Evolutionary conservation across 768 basidiomycete species (phyloP).

Genomic region (Amanita brunnescens): DNA sequence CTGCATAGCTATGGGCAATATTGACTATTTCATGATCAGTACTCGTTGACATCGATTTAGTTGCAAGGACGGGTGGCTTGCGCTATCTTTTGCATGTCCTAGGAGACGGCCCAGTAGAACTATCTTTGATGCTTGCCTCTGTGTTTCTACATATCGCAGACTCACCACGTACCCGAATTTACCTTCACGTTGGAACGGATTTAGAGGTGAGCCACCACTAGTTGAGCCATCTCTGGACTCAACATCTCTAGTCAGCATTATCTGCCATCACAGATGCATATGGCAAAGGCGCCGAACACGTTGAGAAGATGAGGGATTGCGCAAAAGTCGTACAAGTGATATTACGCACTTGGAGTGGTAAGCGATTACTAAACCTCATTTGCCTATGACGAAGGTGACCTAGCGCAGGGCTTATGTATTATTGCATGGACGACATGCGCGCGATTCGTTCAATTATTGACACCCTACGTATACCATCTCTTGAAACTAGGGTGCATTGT

Average conservation of each 20-base stretch:
- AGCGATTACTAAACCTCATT: slow-evolving; percentile 17
- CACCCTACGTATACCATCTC: slow-evolving; percentile 80
- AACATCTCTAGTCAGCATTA: slow-evolving; percentile 56
- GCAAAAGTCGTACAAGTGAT: slow-evolving; percentile 74
- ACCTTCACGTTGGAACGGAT: slow-evolving; percentile 75
- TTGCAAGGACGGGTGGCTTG: slow-evolving; percentile 75
- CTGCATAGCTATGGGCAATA: background rate
- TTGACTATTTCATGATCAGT: slow-evolving; percentile 36
- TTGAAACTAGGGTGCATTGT: slow-evolving; percentile 69
- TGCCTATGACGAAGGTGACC: background rate
- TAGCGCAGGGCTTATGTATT: slow-evolving; percentile 71
- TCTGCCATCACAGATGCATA: slow-evolving; percentile 91
- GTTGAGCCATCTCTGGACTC: background rate
- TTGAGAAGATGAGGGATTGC: slow-evolving; percentile 72
- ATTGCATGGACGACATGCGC: slow-evolving; percentile 82
- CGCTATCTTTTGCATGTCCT: slow-evolving; percentile 79
- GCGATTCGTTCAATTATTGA: slow-evolving; percentile 82
- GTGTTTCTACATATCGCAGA: slow-evolving; percentile 82
- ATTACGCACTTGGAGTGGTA: slow-evolving; percentile 91
- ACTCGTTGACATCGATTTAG: slow-evolving; percentile 78
- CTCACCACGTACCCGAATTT: slow-evolving; percentile 71
- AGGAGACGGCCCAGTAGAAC: slow-evolving; percentile 85
- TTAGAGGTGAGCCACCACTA: slow-evolving; percentile 56
- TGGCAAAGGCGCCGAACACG: slow-evolving; percentile 70
- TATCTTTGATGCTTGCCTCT: slow-evolving; percentile 65